phyloP scores from a whole-genome alignment of 768 basidiomycete species.

The Suillus tomentosus region DNA sequence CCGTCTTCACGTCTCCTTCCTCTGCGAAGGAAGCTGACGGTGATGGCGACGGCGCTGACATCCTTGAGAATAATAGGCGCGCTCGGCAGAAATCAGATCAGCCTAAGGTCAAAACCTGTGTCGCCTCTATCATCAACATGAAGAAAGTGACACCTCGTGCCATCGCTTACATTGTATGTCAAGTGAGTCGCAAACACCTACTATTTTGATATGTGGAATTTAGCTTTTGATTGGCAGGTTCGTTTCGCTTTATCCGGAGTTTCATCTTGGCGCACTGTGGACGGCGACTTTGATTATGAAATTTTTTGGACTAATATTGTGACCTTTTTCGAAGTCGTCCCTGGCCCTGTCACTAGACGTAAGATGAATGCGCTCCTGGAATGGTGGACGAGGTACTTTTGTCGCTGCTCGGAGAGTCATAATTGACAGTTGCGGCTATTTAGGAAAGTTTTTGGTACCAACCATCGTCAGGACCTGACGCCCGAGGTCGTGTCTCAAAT shows the following conservation, averaged over 20 bases:
- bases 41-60: slow-evolving; percentile 1
- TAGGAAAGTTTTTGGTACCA: not conserved
- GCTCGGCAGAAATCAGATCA: not conserved
- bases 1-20: slow-evolving; percentile 19
- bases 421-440: not conserved
- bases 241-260: slow-evolving; percentile 17
- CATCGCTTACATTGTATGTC: slow-evolving; percentile 28
- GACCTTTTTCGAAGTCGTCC: slow-evolving; percentile 17
- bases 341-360: not conserved
- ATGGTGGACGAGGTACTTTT: slow-evolving; percentile 18
- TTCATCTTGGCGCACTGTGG: slow-evolving; percentile 10
- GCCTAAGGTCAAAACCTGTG: not conserved
- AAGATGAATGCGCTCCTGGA: slow-evolving; percentile 6
- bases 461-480: not conserved
- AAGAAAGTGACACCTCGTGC: slow-evolving; percentile 13
- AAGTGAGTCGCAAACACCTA: slow-evolving; percentile 13
- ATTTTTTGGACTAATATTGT: slow-evolving; percentile 19
- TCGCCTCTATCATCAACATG: slow-evolving; percentile 4
- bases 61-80: not conserved
- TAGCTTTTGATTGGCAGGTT: slow-evolving; percentile 7
- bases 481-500: not conserved
- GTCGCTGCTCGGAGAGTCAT: accelerated
- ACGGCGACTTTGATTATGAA: slow-evolving; percentile 15
- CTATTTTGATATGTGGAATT: not conserved
- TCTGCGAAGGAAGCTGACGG: not conserved